Evolutionary conservation across 2,329 filamentous ascomycete species (phyloP).

Genomic region (Colletotrichum siamense): DNA sequence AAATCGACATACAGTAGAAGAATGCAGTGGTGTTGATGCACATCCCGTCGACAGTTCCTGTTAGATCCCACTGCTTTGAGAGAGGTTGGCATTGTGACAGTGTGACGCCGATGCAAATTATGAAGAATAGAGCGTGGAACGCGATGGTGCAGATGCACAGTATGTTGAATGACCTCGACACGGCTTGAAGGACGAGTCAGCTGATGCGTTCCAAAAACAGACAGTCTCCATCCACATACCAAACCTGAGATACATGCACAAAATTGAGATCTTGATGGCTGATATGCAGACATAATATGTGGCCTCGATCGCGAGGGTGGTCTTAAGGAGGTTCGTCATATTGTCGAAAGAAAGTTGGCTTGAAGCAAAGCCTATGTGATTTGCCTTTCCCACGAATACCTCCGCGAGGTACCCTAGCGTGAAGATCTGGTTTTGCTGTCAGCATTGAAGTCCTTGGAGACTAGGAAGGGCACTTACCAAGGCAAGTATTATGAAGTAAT

Average conservation of each 20-base stretch:
- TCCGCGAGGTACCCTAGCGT: slow-evolving; percentile 23
- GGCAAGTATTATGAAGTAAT: slow-evolving; percentile 23
- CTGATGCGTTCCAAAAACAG: neutral
- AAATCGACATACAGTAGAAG: slow-evolving; percentile 40
- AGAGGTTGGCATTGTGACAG: slow-evolving; percentile 48
- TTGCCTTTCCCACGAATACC: slow-evolving; percentile 23
- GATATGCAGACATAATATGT: slow-evolving; percentile 46
- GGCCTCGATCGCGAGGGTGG: slow-evolving; percentile 40
- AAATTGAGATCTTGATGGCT: slow-evolving; percentile 48
- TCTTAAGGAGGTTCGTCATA: slow-evolving; percentile 28
- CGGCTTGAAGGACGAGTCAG: slow-evolving; percentile 13
- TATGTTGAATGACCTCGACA: slow-evolving; percentile 29
- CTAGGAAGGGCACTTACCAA: slow-evolving; percentile 1
- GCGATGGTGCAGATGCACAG: slow-evolving; percentile 39
- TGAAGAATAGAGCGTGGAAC: slow-evolving; percentile 43
- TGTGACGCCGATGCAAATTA: slow-evolving; percentile 43
- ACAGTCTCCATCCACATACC: slow-evolving; percentile 29
- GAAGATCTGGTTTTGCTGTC: neutral
- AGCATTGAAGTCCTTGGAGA: neutral
- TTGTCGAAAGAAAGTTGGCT: slow-evolving; percentile 22
- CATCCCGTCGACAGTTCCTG: slow-evolving; percentile 30
- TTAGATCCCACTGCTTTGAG: slow-evolving; percentile 45
- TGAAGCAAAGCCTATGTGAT: slow-evolving; percentile 25
- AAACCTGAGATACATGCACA: slow-evolving; percentile 52
- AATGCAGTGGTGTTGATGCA: slow-evolving; percentile 48